Evolutionary conservation across 176 grass and related monocot genomes (phyloP), one percentile per base, ranked within the genome.

Genomic region (Guadua angustifolia): DNA sequence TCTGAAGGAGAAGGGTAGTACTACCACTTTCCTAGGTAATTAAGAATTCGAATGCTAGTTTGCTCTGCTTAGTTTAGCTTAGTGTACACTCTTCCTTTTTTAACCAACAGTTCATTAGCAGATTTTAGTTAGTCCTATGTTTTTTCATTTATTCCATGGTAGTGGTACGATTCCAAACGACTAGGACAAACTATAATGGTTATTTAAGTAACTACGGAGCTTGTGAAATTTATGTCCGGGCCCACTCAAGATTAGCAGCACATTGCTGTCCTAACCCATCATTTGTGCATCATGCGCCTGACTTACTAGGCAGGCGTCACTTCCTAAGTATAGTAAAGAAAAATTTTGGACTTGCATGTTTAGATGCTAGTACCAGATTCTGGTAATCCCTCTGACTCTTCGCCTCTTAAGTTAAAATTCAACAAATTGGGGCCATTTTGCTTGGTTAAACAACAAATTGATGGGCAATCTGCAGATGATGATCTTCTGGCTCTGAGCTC

Each of bases 171-270:
- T 91, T 83, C 80, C 85, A 84, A 91, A 52, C 62, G 9, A 56
- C 89, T 38, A 84, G 85, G 80, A 90, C 89, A 75, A 9, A 51
- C 74, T 79, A 55, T 75, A 59, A 86, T 85, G 77, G 79, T 77
- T 58, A 25, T 61, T 82, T 67, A 78, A 83, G 61, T 43, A 86
- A 57, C 39, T 24, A 78, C 5, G 32, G 74, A 38, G n/a, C 29
- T 79, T 53, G 60, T 52, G 68, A 79, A 79, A 90, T 83, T 74
- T 86, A 87, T 83, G 60, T 6, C 51, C 0, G 29, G 84, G 5
- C 68, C 84, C 84, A 69, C 61, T 33, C 7, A 52, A 79, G 74
- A 83, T 90, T 79, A 87, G 74, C 60, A 44, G 26, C 67, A 79
- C 79, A 78, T 22, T 35, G 58, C 13, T 79, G 61, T 73, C 66